Evolutionary conservation across 2,329 filamentous ascomycete genomes (phyloP).

Genomic region (Balansia obtecta): DNA sequence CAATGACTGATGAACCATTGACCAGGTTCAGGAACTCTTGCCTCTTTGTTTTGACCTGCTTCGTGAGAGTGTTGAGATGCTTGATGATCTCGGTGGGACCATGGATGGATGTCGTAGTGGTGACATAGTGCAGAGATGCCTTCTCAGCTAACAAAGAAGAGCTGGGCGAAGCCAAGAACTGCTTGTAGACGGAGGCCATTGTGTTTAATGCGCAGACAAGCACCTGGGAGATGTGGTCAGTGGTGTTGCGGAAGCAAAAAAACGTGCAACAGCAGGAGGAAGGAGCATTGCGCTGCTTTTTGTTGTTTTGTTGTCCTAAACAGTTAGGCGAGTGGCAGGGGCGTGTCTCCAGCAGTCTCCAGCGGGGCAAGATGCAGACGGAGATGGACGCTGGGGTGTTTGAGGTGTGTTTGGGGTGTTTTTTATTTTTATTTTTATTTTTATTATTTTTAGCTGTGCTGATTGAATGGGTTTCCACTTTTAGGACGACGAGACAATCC

Average conservation of each 20-base stretch:
- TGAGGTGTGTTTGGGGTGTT: no score
- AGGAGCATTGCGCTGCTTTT: not conserved
- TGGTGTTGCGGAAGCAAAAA: not conserved
- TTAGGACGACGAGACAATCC: no score
- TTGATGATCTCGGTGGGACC: constrained; percentile 68
- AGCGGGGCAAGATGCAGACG: not conserved
- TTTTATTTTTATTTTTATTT: no score
- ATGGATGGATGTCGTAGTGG: constrained; percentile 65
- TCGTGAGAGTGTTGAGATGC: constrained; percentile 60
- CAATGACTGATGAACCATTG: constrained; percentile 58
- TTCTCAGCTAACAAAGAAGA: constrained; percentile 49
- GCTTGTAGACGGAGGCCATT: constrained; percentile 48
- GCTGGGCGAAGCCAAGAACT: constrained; percentile 57
- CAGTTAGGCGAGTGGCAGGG: not conserved
- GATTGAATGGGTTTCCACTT: not conserved
- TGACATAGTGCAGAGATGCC: constrained; percentile 75
- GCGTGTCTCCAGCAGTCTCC: not conserved
- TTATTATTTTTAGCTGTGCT: no score
- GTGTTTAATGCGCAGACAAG: constrained; percentile 5
- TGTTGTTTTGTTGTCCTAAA: not conserved
- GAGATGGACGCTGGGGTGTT: no score
- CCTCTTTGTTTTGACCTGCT: constrained; percentile 70
- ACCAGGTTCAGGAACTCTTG: constrained; percentile 64
- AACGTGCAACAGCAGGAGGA: not conserved
- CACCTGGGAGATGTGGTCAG: not conserved